These are phyloP conservation scores for Amaranthus cruentus DNA, from an alignment of 148 eudicot species.

Conservation along the genomic window DNA sequence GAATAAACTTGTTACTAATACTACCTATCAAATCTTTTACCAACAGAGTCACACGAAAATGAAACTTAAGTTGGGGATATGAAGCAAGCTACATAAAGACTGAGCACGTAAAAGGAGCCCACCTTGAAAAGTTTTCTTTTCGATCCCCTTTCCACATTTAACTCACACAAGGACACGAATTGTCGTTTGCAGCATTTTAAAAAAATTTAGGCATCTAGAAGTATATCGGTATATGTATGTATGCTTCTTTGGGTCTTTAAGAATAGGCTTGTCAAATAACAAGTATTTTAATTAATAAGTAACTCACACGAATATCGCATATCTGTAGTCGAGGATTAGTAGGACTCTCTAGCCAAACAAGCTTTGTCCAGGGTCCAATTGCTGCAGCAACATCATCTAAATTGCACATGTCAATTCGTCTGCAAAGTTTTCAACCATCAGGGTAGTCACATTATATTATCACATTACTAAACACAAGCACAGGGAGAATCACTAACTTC, in stretches of 20 bases:
- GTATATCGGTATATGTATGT: too few relatives aligned
- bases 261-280: constrained; percentile 3
- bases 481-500: constrained; percentile 51
- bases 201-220: too few relatives aligned
- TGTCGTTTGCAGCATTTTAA: too few relatives aligned
- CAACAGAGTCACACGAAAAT: background rate
- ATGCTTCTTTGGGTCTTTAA: background rate
- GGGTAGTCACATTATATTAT: background rate
- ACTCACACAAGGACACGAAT: too few relatives aligned
- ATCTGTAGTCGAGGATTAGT: constrained; percentile 96
- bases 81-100: too few relatives aligned
- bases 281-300: background rate
- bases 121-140: too few relatives aligned
- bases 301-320: constrained; percentile 83
- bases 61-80: background rate
- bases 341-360: constrained; percentile 97
- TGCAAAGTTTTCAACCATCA: constrained; percentile 24
- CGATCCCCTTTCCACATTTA: too few relatives aligned
- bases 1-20: background rate
- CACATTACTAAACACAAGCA: background rate
- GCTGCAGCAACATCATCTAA: constrained; percentile 87
- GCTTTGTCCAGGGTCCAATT: constrained; percentile 84
- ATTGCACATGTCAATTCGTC: constrained; percentile 70
- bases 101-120: too few relatives aligned
- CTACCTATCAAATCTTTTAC: background rate